Percentiles rank a stretch among this genome's conserved stretches.
Conservation (phyloP, 2,329 filamentous ascomycete species). For the Penicillium psychrosexuale region DNA sequence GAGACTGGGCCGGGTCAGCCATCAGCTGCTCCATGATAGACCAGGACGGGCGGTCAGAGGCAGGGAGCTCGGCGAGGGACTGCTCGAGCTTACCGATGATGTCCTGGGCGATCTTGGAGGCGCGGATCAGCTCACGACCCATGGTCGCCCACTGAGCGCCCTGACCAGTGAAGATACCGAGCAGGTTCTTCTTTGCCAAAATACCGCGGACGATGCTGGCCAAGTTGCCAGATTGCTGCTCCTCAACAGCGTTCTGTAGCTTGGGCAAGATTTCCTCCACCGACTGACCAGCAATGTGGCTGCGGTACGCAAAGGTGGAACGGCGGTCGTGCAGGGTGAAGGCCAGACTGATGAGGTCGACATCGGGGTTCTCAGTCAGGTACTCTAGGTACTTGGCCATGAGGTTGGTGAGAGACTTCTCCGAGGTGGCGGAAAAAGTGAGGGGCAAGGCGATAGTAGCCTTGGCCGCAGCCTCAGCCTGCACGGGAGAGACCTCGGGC, state of each 20-base stretch:
- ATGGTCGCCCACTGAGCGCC: background rate
- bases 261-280: background rate
- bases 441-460: background rate
- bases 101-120: background rate
- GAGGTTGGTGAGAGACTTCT: background rate
- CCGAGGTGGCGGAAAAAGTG: background rate
- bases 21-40: constrained; percentile 5
- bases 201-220: background rate
- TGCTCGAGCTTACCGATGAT: background rate
- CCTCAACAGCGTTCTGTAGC: background rate
- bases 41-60: constrained; percentile 1
- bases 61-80: constrained; percentile 1
- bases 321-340: background rate
- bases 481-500: background rate
- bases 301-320: background rate
- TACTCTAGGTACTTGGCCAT: background rate
- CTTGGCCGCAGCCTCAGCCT: background rate
- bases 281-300: background rate
- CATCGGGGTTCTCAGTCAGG: background rate
- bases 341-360: background rate
- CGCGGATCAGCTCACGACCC: background rate
- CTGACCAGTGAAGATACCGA: background rate
- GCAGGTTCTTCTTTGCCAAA: background rate
- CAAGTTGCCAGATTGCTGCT: background rate
- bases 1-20: background rate